Base-by-base conservation (phyloP, 176 grass and related monocot genomes). In the Dactylis glomerata region DNA sequence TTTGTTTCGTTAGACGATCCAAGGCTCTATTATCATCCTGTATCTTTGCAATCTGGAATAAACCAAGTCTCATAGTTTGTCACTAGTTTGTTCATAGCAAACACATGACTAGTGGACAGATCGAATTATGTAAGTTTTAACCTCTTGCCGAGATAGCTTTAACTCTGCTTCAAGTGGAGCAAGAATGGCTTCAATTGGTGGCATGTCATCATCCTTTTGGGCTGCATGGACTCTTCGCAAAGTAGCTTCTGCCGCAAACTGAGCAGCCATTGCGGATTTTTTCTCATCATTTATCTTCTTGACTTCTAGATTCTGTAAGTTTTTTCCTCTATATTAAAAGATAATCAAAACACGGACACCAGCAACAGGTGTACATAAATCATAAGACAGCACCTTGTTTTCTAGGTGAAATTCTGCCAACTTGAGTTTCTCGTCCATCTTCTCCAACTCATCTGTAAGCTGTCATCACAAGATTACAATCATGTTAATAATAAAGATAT, bases 201-300 rank as follows among this genome's bases (percentile, higher is more conserved):
- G 97, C 97, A 99, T 99, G 82, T 99, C 97, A 86, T 99, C 97
- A 56, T 96, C 97, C 82, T 99, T 99, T 58, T 99, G 97, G 42
- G 90, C 97, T 79, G 89, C 93, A 84, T 99, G 97, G 34, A 99
- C 93, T 86, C 97, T 92, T 85, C 97, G 89, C 74, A 99, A 89
- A 67, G 97, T 96, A 20, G 91, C 97, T 90, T 99, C 91, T 82
- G 95, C 92, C 20, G 91, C 91, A 93, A 98, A 98, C 73, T 98
- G 95, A 75, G 95, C 92, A 51, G 92, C 92, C 87, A 98, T 63
- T 54, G 95, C 92, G 0, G 89, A 65, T 54, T 93, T 98, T 84
- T 98, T 98, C 80, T 98, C 95, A 65, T 95, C 95, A 88, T 95
- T 98, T 87, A 95, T 98, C 86, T 87, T 98, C 86, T 98, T 98